A percentile compares a stretch with the other conserved stretches of the same genome.
phyloP scores from a whole-genome alignment of 1,284 basidiomycete genomes.

The Moesziomyces globuligerus region DNA sequence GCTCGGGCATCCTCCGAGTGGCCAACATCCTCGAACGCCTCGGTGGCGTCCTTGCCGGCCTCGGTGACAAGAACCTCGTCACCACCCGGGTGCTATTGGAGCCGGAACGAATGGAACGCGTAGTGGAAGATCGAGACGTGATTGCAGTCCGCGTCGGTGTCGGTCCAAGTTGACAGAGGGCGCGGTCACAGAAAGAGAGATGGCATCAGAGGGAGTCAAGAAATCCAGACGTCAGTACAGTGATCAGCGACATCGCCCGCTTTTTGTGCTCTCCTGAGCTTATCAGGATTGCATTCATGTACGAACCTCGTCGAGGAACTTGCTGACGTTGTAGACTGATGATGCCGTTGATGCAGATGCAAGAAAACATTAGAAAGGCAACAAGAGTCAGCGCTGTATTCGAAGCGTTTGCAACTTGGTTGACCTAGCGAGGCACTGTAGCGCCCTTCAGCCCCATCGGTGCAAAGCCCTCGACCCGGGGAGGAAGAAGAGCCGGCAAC shows the following conservation, averaged over 20 bases:
- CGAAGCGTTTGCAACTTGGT: not conserved
- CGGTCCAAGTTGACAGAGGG: too few relatives aligned
- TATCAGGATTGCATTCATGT: too few relatives aligned
- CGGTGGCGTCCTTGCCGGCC: conserved; percentile 93
- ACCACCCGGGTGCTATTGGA: conserved; percentile 81
- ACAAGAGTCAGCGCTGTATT: not conserved
- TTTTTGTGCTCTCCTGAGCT: too few relatives aligned
- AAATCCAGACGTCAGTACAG: not conserved
- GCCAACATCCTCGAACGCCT: conserved; percentile 98
- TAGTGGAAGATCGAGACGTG: not conserved
- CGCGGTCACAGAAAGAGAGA: not conserved
- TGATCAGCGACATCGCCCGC: not conserved
- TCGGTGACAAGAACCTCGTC: conserved; percentile 96
- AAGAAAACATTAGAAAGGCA: not conserved
- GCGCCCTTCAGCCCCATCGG: too few relatives aligned
- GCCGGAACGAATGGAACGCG: not conserved
- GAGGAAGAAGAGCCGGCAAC: too few relatives aligned
- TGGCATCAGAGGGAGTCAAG: not conserved
- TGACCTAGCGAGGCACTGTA: too few relatives aligned
- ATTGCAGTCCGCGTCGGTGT: not conserved
- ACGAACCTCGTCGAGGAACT: conserved; percentile 94
- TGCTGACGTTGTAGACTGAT: conserved; percentile 90
- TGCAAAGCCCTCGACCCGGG: too few relatives aligned
- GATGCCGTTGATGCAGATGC: not conserved
- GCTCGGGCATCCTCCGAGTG: conserved; percentile 97